These are phyloP conservation scores for Ogataea saltuana DNA, from an alignment of 805 yeast genomes.

Conservation along the genomic window DNA sequence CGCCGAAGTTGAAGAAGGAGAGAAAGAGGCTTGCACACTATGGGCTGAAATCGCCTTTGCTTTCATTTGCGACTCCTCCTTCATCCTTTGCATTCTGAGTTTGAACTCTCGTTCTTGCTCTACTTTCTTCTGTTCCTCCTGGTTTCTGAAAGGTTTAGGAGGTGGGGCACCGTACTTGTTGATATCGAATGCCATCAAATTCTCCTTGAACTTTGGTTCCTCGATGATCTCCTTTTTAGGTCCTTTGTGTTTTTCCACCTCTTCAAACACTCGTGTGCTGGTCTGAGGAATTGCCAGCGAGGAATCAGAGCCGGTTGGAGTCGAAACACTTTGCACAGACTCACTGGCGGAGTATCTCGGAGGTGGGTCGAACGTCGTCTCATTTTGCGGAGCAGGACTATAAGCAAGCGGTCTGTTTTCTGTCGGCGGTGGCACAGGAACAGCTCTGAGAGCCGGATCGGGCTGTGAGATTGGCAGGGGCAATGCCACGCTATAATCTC, in stretches of 20 bases:
- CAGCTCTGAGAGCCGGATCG: neutral
- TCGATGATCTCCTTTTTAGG: slow-evolving; percentile 22
- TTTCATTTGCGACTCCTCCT: slow-evolving; percentile 30
- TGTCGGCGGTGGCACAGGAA: slow-evolving; percentile 1
- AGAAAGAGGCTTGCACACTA: neutral
- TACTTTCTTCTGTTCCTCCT: slow-evolving; percentile 26
- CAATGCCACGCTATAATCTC: neutral
- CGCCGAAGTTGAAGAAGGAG: slow-evolving; percentile 9
- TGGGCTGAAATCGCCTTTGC: slow-evolving; percentile 23
- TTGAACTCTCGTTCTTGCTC: slow-evolving; percentile 29
- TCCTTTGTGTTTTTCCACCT: slow-evolving; percentile 14
- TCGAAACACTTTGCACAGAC: slow-evolving; percentile 1
- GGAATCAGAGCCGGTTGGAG: slow-evolving; percentile 4
- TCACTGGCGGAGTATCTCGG: neutral
- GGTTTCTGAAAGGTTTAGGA: slow-evolving; percentile 38
- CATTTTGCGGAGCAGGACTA: neutral
- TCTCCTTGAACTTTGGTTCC: slow-evolving; percentile 33
- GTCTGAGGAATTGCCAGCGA: slow-evolving; percentile 15
- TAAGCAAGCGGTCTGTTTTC: neutral
- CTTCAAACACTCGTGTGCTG: slow-evolving; percentile 5
- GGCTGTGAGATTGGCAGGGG: neutral
- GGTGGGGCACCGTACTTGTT: slow-evolving; percentile 48
- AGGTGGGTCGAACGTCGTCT: slow-evolving; percentile 2
- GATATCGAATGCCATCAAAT: slow-evolving; percentile 38
- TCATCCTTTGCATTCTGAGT: slow-evolving; percentile 29